Evolutionary conservation across 441 rosid genomes (phyloP).

Genomic region (Gossypium trilobum): DNA sequence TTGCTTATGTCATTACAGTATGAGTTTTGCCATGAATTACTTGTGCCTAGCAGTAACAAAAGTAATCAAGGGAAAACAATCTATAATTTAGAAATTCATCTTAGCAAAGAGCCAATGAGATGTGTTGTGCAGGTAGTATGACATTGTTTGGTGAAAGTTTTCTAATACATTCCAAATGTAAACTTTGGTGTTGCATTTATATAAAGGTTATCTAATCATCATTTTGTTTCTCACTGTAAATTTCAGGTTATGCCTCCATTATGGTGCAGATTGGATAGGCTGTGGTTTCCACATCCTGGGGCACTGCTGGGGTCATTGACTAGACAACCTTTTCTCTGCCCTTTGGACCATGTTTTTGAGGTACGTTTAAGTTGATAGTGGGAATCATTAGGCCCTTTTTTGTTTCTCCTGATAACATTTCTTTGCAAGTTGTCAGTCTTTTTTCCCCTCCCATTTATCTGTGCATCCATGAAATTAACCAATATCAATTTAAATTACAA

Average conservation of each 20-base stretch:
- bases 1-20: background rate
- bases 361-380: slow-evolving; percentile 27
- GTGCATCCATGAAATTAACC: background rate
- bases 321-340: slow-evolving; percentile 90
- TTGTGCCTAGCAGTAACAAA: background rate
- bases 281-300: slow-evolving; percentile 98
- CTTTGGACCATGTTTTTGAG: slow-evolving; percentile 97
- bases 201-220: slow-evolving; percentile 4
- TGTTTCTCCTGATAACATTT: slow-evolving; percentile 3
- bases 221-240: slow-evolving; percentile 3
- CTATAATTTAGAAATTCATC: background rate
- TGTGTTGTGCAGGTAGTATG: background rate
- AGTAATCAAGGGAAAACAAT: background rate
- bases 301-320: slow-evolving; percentile 68
- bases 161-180: slow-evolving; percentile 1
- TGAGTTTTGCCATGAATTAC: background rate
- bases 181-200: background rate
- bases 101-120: background rate
- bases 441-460: background rate
- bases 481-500: background rate
- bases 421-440: background rate
- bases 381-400: background rate
- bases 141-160: background rate
- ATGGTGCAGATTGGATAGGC: slow-evolving; percentile 97
- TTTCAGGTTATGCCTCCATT: slow-evolving; percentile 89